These are phyloP conservation scores for Aspergillus homomorphus DNA, from an alignment of 495 filamentous ascomycete genomes.

Conservation along the genomic window DNA sequence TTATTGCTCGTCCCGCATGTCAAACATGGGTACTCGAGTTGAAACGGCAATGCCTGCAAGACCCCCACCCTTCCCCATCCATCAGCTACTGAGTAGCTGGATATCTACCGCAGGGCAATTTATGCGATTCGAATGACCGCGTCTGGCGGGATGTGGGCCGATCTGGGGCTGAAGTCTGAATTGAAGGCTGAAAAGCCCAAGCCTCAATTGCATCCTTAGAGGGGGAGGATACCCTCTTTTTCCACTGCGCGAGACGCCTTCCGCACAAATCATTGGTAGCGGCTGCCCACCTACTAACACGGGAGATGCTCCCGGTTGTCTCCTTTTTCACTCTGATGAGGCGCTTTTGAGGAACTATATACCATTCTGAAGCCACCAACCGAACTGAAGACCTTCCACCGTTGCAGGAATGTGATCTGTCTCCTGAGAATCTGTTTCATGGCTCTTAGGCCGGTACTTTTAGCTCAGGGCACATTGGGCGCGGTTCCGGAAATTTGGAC, in stretches of 20 bases:
- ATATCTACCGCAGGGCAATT: not conserved
- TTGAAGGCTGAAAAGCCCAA: not conserved
- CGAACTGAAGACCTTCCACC: not conserved
- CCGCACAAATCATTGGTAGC: not conserved
- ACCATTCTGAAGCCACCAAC: conserved; percentile 2
- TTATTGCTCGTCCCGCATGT: not conserved
- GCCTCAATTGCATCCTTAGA: not conserved
- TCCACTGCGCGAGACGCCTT: not conserved
- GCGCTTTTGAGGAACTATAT: not conserved
- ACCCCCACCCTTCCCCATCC: not conserved
- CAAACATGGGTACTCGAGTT: not conserved
- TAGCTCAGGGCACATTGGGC: conserved; percentile 9
- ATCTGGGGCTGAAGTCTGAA: conserved; percentile 12
- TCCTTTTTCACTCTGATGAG: not conserved
- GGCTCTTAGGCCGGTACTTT: not conserved
- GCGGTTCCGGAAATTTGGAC: conserved; percentile 21
- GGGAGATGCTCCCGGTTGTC: not conserved
- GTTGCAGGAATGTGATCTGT: conserved; percentile 10
- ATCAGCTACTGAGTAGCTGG: too few relatives aligned
- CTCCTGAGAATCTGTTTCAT: conserved; percentile 7
- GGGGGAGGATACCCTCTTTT: not conserved
- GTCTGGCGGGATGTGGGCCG: conserved; percentile 18
- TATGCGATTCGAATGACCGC: conserved; percentile 6
- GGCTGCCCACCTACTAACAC: not conserved
- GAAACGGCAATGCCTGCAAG: not conserved